Evolutionary conservation across 2,329 filamentous ascomycete species (phyloP).

Genomic region (Alternaria incomplexa): DNA sequence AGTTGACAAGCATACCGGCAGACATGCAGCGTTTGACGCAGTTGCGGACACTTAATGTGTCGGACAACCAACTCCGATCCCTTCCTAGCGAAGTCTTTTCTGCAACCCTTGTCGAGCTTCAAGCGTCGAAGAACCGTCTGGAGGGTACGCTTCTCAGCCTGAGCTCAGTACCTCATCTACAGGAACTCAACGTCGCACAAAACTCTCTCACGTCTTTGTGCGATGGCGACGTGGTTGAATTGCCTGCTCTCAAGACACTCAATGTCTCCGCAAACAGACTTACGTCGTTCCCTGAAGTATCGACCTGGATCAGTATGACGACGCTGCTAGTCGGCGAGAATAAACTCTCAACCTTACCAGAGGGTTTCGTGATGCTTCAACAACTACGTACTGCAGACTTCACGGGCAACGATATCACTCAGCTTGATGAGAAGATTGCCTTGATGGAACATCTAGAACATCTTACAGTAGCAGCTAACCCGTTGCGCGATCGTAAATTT

Average conservation of each 20-base stretch:
- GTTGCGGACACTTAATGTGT: conserved; percentile 78
- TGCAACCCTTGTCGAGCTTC: conserved; percentile 72
- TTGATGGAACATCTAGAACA: conserved; percentile 78
- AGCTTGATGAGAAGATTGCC: conserved; percentile 76
- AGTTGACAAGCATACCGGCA: conserved; percentile 72
- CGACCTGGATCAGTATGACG: conserved; percentile 73
- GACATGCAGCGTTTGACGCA: conserved; percentile 70
- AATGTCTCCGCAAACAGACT: conserved; percentile 83
- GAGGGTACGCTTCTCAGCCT: conserved; percentile 72
- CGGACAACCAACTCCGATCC: conserved; percentile 75
- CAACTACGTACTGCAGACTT: conserved; percentile 81
- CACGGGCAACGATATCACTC: conserved; percentile 80
- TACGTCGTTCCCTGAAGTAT: conserved; percentile 72
- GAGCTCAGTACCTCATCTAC: conserved; percentile 66
- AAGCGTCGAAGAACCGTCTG: conserved; percentile 79
- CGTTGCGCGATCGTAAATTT: conserved; percentile 85
- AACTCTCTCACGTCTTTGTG: conserved; percentile 70
- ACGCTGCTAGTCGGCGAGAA: conserved; percentile 84
- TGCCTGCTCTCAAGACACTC: conserved; percentile 76
- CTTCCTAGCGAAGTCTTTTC: conserved; percentile 74
- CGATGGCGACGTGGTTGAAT: conserved; percentile 57
- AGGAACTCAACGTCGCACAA: conserved; percentile 76
- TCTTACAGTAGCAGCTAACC: conserved; percentile 85
- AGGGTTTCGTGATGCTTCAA: conserved; percentile 71
- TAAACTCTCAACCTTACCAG: conserved; percentile 74